Evolutionary conservation across 306 rosid species (phyloP).

Genomic region (Rubus parviflorus): DNA sequence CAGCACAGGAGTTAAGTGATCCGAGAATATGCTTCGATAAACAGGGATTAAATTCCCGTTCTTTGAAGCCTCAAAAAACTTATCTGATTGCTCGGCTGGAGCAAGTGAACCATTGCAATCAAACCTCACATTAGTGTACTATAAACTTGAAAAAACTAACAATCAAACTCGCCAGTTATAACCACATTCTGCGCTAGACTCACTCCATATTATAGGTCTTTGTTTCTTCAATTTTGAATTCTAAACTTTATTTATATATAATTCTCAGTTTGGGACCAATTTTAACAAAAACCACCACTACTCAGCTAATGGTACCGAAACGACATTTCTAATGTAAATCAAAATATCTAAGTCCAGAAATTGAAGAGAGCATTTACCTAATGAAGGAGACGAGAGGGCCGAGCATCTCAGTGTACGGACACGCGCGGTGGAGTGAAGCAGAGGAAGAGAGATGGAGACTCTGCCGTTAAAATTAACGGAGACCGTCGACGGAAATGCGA

Average conservation of each 20-base stretch:
- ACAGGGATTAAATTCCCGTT: conserved; percentile 84
- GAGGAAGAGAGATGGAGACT: conserved; percentile 23
- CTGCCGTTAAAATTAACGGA: conserved; percentile 30
- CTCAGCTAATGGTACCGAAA: background rate
- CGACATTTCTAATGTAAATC: background rate
- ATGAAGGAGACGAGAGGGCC: conserved; percentile 30
- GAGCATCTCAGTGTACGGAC: conserved; percentile 49
- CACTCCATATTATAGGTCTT: background rate
- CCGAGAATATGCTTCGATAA: conserved; percentile 71
- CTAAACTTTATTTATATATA: background rate
- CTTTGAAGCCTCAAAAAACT: conserved; percentile 74
- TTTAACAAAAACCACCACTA: too few relatives aligned
- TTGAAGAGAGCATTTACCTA: conserved; percentile 36
- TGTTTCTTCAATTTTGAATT: background rate
- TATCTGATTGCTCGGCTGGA: conserved; percentile 59
- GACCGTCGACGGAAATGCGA: conserved; percentile 17
- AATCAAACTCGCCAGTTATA: background rate
- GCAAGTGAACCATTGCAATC: conserved; percentile 6
- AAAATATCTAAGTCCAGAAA: background rate
- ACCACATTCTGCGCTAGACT: background rate
- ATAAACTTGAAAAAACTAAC: background rate
- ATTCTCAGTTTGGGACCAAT: too few relatives aligned
- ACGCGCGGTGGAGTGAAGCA: conserved; percentile 21
- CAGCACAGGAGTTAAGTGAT: conserved; percentile 91
- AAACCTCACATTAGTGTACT: background rate